phyloP scores from a whole-genome alignment of 2,329 filamentous ascomycete species.

The Chrysosporium keratinophilum region DNA sequence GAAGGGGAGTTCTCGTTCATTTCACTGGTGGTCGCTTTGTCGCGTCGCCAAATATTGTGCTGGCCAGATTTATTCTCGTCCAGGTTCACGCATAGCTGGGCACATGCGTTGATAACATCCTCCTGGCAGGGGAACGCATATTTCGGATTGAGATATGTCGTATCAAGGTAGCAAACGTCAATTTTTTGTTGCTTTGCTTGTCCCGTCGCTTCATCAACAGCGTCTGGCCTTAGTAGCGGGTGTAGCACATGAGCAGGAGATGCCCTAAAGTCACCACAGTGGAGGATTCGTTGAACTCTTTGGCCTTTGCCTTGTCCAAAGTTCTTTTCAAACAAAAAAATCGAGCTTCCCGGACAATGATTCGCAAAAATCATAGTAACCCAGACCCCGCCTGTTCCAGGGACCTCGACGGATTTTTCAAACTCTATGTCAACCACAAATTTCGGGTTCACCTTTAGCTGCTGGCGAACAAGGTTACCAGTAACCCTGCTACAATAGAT shows the following conservation, averaged over 20 bases:
- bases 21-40: slow-evolving; percentile 29
- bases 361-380: slow-evolving; percentile 96
- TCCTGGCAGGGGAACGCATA: slow-evolving; percentile 88
- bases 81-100: slow-evolving; percentile 72
- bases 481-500: slow-evolving; percentile 96
- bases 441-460: slow-evolving; percentile 73
- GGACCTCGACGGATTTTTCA: slow-evolving; percentile 66
- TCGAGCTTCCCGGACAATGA: slow-evolving; percentile 86
- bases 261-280: slow-evolving; percentile 92
- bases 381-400: slow-evolving; percentile 66
- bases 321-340: slow-evolving; percentile 83
- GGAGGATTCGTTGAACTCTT: slow-evolving; percentile 67
- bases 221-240: slow-evolving; percentile 66
- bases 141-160: slow-evolving; percentile 89
- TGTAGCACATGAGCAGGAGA: slow-evolving; percentile 76
- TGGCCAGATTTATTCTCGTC: slow-evolving; percentile 55
- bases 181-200: slow-evolving; percentile 72
- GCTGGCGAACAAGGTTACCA: slow-evolving; percentile 74
- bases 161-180: slow-evolving; percentile 93
- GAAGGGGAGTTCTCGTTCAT: background rate
- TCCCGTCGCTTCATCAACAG: slow-evolving; percentile 58
- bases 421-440: slow-evolving; percentile 82
- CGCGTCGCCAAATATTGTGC: slow-evolving; percentile 38
- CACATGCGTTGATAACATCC: slow-evolving; percentile 77
- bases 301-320: slow-evolving; percentile 50